Conservation (phyloP, 345 rosid species). For the Euphorbia pulcherrima region DNA sequence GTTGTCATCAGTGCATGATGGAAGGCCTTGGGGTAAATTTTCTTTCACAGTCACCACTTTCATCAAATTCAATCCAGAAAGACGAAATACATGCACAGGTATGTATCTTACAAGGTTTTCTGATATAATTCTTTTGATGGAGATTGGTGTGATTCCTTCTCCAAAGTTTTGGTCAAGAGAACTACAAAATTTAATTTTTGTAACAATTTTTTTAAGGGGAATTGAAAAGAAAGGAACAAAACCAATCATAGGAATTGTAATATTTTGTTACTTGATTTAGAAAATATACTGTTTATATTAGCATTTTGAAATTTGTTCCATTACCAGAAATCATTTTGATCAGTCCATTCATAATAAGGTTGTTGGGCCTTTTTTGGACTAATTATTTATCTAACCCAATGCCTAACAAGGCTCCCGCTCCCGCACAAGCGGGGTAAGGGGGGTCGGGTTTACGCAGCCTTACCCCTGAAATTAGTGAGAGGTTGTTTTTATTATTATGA, state of each 20-base stretch:
- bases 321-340: not conserved
- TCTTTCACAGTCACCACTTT: slow-evolving; percentile 50
- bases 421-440: no score
- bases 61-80: slow-evolving; percentile 52
- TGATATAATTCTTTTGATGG: not conserved
- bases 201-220: not conserved
- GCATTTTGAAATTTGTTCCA: not conserved
- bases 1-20: slow-evolving; percentile 58
- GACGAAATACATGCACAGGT: slow-evolving; percentile 90
- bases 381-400: no score
- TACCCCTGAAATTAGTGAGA: no score
- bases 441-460: no score
- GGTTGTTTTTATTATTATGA: no score
- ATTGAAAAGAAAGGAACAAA: not conserved
- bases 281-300: not conserved
- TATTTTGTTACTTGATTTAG: not conserved
- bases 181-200: not conserved
- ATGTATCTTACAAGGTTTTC: slow-evolving; percentile 11
- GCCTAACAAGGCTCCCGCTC: no score
- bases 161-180: not conserved
- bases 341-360: no score
- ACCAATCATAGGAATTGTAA: not conserved
- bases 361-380: no score
- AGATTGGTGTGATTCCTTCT: not conserved
- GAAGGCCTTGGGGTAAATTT: slow-evolving; percentile 72